Evolutionary conservation across 2,329 filamentous ascomycete species (phyloP), one percentile per base, ranked within the genome.

Genomic region (Stagonosporopsis chrysanthemi): DNA sequence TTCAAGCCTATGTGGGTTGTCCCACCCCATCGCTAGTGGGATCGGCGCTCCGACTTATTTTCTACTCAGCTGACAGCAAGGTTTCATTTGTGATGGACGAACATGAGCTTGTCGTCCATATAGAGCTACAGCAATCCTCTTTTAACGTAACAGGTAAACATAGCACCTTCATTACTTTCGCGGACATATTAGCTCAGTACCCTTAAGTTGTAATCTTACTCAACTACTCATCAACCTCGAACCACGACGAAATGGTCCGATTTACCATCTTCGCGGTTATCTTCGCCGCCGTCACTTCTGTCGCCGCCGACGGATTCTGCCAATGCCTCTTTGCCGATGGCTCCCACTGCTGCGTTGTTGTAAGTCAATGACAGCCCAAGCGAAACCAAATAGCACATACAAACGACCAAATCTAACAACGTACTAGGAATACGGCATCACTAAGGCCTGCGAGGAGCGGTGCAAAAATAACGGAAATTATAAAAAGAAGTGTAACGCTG

Each of bases 311-410:
- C 47, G 47, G 47, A 35, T 51, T n/a, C 47, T 51, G 47, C 38
- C 47, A 51, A 51, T 51, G 47, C 39, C 47, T 51, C 19, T 51
- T 35, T 28, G 4, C 47, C 38, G 47, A 51, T 42, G 47, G 47
- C 38, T 51, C 47, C 38, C 47, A 51, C 19, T 51, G 47, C 47
- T 51, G 47, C 38, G 47, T 51, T 51, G 47, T 51, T 51, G 47
- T 51, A 51, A 51, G 47, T 51, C 38, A 41, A 50, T 50, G 35
- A 51, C 28, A 43, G 47, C 38, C 47, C 39, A 15, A 43, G 47
- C 38, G 29, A 28, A 51, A 26, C 17, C 28, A 36, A 26, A 51
- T 26, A 51, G 19, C 39, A 42, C 39, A 43, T 51, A 43, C 38
- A 35, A 43, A 38, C 39, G 39, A 51, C 38, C 39, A 51, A 14